Evolutionary conservation across 768 basidiomycete species (phyloP).

Genomic region (Dentipellis fragilis): DNA sequence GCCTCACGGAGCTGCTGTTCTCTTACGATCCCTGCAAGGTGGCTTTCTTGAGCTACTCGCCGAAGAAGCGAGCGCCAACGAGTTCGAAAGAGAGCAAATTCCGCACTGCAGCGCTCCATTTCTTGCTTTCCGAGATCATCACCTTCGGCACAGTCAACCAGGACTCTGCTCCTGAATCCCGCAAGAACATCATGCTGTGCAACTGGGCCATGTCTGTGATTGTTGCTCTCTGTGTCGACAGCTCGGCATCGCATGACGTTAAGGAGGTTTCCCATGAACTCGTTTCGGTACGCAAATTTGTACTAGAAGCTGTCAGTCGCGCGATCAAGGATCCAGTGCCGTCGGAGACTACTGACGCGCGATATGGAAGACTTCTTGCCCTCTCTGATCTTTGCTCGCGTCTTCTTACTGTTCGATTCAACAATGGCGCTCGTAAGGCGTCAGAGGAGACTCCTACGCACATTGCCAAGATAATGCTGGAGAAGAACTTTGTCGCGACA

Average conservation of each 20-base stretch:
- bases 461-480: constrained; percentile 95
- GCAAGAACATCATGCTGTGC: constrained; percentile 52
- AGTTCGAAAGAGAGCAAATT: constrained; percentile 64
- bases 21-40: constrained; percentile 90
- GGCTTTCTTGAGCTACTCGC: constrained; percentile 71
- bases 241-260: constrained; percentile 46
- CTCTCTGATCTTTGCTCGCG: constrained; percentile 83
- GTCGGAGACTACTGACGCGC: constrained; percentile 49
- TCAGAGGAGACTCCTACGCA: constrained; percentile 77
- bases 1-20: constrained; percentile 83
- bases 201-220: constrained; percentile 87
- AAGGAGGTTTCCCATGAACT: constrained; percentile 77
- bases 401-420: constrained; percentile 72
- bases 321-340: constrained; percentile 71
- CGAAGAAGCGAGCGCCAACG: constrained; percentile 49
- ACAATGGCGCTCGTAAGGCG: constrained; percentile 37
- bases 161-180: constrained; percentile 44
- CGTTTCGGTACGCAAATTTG: constrained; percentile 83
- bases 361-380: constrained; percentile 84
- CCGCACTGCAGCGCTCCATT: constrained; percentile 59
- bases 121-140: constrained; percentile 76
- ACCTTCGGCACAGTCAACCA: constrained; percentile 65
- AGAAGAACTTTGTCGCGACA: constrained; percentile 89
- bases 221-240: constrained; percentile 90
- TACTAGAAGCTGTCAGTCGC: constrained; percentile 81